A percentile compares a stretch with the other conserved stretches of the same genome.
Conservation (phyloP, 2,329 filamentous ascomycete species). For the Trichophyton verrucosum region DNA sequence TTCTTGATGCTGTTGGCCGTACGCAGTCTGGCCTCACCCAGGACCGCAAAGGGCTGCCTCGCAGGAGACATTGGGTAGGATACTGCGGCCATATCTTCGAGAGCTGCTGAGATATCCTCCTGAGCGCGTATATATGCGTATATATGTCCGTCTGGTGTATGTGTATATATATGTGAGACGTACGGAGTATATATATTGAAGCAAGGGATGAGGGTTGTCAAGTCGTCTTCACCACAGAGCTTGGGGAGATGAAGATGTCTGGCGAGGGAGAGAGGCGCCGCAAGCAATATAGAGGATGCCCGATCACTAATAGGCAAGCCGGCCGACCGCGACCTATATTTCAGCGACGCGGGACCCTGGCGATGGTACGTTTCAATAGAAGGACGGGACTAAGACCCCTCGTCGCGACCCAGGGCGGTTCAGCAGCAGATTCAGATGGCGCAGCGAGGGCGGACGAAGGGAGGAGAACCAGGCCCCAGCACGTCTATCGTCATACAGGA, state of each 20-base stretch:
- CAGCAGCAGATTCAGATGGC: background rate
- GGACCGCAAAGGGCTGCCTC: slow-evolving; percentile 23
- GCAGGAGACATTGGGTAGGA: slow-evolving; percentile 17
- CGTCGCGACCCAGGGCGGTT: background rate
- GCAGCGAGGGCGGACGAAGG: background rate
- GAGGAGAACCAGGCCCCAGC: background rate
- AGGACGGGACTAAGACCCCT: background rate
- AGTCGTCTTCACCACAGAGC: too few relatives aligned
- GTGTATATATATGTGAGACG: background rate
- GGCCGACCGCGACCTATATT: background rate
- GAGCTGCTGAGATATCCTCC: background rate
- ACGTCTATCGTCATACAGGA: background rate
- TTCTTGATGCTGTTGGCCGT: slow-evolving; percentile 24
- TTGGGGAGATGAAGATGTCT: background rate
- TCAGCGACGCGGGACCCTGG: background rate
- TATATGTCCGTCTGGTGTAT: background rate
- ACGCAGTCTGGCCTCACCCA: slow-evolving; percentile 21
- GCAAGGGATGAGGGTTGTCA: background rate
- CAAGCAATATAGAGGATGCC: background rate
- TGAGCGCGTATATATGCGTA: background rate
- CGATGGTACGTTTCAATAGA: background rate
- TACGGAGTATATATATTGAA: background rate
- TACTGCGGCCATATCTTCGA: slow-evolving; percentile 19
- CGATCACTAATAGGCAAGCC: background rate
- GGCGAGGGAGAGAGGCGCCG: background rate